These are phyloP conservation scores for Phoma sp. DNA, from an alignment of 2,329 filamentous ascomycete genomes.

Conservation along the genomic window DNA sequence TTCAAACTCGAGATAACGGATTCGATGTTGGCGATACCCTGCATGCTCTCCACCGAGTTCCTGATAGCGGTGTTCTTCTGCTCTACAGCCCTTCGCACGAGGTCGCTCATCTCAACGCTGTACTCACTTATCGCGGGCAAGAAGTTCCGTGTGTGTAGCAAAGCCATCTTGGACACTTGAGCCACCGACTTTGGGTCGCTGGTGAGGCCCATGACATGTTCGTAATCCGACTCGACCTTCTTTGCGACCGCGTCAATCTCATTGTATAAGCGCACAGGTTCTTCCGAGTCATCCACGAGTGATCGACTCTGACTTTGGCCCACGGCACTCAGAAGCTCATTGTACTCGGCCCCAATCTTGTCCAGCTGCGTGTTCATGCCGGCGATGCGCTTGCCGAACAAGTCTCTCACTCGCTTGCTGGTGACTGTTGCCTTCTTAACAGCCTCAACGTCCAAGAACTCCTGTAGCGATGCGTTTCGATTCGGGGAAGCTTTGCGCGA, in stretches of 20 bases:
- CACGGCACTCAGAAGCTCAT: constrained; percentile 54
- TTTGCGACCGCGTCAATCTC: constrained; percentile 87
- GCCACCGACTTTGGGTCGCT: constrained; percentile 70
- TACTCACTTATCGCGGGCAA: constrained; percentile 67
- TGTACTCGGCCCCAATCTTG: constrained; percentile 51
- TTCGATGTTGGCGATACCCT: constrained; percentile 80
- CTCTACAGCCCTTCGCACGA: constrained; percentile 61
- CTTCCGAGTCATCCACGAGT: constrained; percentile 64
- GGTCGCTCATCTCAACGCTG: constrained; percentile 62
- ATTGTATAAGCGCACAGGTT: constrained; percentile 73
- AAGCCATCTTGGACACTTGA: constrained; percentile 69
- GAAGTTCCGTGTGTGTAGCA: constrained; percentile 69
- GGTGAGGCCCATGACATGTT: constrained; percentile 74
- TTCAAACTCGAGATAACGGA: constrained; percentile 76
- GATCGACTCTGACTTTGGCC: constrained; percentile 60
- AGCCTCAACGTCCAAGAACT: constrained; percentile 76
- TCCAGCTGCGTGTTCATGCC: constrained; percentile 53
- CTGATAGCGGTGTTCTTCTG: constrained; percentile 72
- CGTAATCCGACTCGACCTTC: constrained; percentile 87
- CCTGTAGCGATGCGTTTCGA: constrained; percentile 39
- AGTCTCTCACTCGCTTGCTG: constrained; percentile 67
- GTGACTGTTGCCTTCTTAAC: constrained; percentile 75
- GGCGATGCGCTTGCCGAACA: constrained; percentile 65
- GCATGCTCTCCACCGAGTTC: constrained; percentile 77
- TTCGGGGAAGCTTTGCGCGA: constrained; percentile 34